Base-by-base conservation (phyloP, 345 rosid genomes). In the Pelargonium nanum region DNA sequence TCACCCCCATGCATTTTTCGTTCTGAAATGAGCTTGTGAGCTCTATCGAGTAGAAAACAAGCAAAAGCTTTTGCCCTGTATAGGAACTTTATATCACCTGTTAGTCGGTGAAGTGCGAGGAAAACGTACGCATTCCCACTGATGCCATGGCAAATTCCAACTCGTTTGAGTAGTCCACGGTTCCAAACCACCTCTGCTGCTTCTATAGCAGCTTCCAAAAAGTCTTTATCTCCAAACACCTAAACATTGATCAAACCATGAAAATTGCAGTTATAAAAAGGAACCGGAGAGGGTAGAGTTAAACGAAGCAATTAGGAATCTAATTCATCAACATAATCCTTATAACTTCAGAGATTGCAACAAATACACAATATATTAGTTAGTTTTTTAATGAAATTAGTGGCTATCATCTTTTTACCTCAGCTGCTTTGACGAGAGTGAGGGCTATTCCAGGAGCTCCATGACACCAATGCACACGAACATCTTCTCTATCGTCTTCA, bases 401-500 rank as follows among this genome's bases (percentile, higher is more conserved):
- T 21, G 9, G 21, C 0, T 0, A 15, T 4, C 22, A 8, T 32
- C 1, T 2, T 55, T 21, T 24, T 69, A 86, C 93, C 85, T 82
- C 79, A 53, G 87, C 84, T 30, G 89, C 89, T 72, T 86, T 83
- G 26, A 63, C 80, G 24, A 83, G 81, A 40, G 87, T 81, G 60
- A 86, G 78, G 22, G 87, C 68, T 54, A 86, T 67, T 23, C 89
- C 89, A 9, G 93, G 85, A 63, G 89, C 85, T 51, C 89, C 89
- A 54, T 83, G 93, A 68, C 93, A 86, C 87, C 89, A 83, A 54
- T 83, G 89, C 54, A 86, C 87, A 25, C 81, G 93, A 45, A 71
- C 77, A 68, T 82, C 84, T 0, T 66, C 65, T 69, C 68, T 70
- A 57, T 76, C 77, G 56, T 79, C 87, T 73, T 82, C 81, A 34